Percentiles rank a stretch among this genome's conserved stretches.
These are phyloP conservation scores for Epichloe baconii DNA, from an alignment of 2,329 filamentous ascomycete species.

Conservation along the genomic window DNA sequence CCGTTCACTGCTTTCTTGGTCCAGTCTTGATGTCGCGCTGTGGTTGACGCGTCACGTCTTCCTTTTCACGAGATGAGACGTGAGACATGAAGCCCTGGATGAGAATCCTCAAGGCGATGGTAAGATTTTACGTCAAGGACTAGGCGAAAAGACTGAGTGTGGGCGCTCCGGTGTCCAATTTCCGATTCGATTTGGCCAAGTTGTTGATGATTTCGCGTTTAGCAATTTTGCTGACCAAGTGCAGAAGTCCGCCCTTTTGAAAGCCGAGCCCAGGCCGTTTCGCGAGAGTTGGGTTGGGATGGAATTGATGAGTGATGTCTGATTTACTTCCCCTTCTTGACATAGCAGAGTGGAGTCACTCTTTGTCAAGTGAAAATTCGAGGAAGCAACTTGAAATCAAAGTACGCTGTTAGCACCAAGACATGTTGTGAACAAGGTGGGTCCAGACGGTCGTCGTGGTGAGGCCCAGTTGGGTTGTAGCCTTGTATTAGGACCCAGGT, in stretches of 20 bases:
- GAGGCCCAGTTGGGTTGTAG: too few species aligned
- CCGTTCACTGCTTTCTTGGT: not conserved
- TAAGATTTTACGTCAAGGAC: not conserved
- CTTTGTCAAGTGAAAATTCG: too few species aligned
- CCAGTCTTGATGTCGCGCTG: not conserved
- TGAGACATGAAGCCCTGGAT: not conserved
- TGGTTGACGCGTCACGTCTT: slow-evolving; percentile 1
- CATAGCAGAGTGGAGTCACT: not conserved
- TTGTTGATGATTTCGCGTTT: not conserved
- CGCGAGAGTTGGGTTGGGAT: not conserved
- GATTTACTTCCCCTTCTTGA: not conserved
- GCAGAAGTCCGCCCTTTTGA: not conserved
- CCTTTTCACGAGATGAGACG: not conserved
- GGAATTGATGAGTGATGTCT: not conserved
- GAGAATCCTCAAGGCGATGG: too few species aligned
- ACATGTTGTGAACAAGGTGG: not conserved
- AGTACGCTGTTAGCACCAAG: not conserved
- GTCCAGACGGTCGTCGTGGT: not conserved
- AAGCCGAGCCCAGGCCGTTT: not conserved
- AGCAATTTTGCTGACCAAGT: not conserved
- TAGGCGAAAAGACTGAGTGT: too few species aligned
- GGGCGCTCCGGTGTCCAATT: too few species aligned
- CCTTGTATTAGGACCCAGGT: too few species aligned
- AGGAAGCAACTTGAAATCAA: not conserved
- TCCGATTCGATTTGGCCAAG: not conserved